Percentiles rank a stretch among this genome's conserved stretches.
Conservation (phyloP, 371 early-diverging fungal genomes). For the Saksenaea oblongispora region DNA sequence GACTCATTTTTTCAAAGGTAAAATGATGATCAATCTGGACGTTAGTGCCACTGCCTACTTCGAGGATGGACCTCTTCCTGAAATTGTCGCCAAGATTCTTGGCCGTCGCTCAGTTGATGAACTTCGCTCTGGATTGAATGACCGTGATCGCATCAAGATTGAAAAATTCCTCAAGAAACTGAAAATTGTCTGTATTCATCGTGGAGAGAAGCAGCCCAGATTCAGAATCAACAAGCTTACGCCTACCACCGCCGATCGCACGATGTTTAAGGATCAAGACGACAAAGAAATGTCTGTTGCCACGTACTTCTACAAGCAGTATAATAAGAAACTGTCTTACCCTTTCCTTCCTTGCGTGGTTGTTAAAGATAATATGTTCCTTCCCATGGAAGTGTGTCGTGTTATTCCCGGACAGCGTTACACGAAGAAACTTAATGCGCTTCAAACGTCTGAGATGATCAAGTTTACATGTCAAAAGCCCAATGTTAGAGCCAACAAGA, state of each 20-base stretch:
- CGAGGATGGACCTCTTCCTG: slow-evolving; percentile 67
- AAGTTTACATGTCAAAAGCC: slow-evolving; percentile 85
- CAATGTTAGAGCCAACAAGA: slow-evolving; percentile 60
- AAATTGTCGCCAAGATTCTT: slow-evolving; percentile 63
- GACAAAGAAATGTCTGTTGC: slow-evolving; percentile 62
- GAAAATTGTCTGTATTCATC: slow-evolving; percentile 73
- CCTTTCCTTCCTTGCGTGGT: slow-evolving; percentile 86
- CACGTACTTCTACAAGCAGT: slow-evolving; percentile 70
- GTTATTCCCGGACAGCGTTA: slow-evolving; percentile 79
- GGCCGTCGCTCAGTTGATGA: slow-evolving; percentile 60
- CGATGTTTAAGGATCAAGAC: slow-evolving; percentile 61
- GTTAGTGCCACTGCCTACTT: slow-evolving; percentile 86
- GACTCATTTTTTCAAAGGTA: slow-evolving; percentile 27
- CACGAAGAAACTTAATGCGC: slow-evolving; percentile 76
- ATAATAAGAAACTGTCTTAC: slow-evolving; percentile 67
- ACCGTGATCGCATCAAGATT: slow-evolving; percentile 61
- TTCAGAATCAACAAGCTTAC: slow-evolving; percentile 72
- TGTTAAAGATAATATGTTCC: slow-evolving; percentile 54
- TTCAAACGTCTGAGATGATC: slow-evolving; percentile 92
- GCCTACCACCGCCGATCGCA: slow-evolving; percentile 58
- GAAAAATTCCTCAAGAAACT: slow-evolving; percentile 73
- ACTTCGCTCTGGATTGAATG: slow-evolving; percentile 60
- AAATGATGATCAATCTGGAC: slow-evolving; percentile 81
- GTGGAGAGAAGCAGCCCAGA: slow-evolving; percentile 62
- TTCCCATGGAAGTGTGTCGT: slow-evolving; percentile 91